These are phyloP conservation scores for Aspergillus tanneri DNA, from an alignment of 2,329 filamentous ascomycete genomes.

Conservation along the genomic window DNA sequence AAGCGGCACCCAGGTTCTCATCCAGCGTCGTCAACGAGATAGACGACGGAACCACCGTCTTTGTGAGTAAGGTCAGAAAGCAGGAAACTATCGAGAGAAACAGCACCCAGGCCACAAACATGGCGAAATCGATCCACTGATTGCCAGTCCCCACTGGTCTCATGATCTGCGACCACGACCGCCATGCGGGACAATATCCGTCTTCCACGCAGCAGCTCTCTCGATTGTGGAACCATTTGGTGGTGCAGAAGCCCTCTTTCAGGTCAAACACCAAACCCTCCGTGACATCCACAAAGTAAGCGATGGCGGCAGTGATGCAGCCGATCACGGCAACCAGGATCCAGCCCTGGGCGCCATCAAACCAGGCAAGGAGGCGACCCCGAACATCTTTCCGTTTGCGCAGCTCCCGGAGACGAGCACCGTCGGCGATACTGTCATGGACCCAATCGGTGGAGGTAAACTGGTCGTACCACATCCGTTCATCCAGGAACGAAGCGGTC, in stretches of 20 bases:
- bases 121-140: slow-evolving; percentile 70
- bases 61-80: slow-evolving; percentile 80
- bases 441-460: slow-evolving; percentile 98
- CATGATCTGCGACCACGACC: slow-evolving; percentile 65
- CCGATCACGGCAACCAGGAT: slow-evolving; percentile 88
- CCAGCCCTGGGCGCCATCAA: slow-evolving; percentile 92
- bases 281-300: slow-evolving; percentile 84
- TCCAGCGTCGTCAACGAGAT: slow-evolving; percentile 85
- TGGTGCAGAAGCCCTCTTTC: slow-evolving; percentile 83
- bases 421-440: slow-evolving; percentile 93
- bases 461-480: slow-evolving; percentile 97
- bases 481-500: slow-evolving; percentile 68
- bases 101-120: slow-evolving; percentile 73
- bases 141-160: slow-evolving; percentile 48
- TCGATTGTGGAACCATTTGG: slow-evolving; percentile 70
- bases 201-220: slow-evolving; percentile 63
- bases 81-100: slow-evolving; percentile 70
- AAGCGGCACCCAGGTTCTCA: slow-evolving; percentile 79
- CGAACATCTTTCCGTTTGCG: slow-evolving; percentile 78
- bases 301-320: slow-evolving; percentile 76
- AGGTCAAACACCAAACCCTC: slow-evolving; percentile 84
- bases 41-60: slow-evolving; percentile 87
- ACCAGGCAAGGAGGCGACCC: slow-evolving; percentile 72
- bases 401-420: slow-evolving; percentile 80
- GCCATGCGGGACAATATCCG: slow-evolving; percentile 59